Conservation (phyloP, 495 filamentous ascomycete species). For the Penicillium egyptiacum region DNA sequence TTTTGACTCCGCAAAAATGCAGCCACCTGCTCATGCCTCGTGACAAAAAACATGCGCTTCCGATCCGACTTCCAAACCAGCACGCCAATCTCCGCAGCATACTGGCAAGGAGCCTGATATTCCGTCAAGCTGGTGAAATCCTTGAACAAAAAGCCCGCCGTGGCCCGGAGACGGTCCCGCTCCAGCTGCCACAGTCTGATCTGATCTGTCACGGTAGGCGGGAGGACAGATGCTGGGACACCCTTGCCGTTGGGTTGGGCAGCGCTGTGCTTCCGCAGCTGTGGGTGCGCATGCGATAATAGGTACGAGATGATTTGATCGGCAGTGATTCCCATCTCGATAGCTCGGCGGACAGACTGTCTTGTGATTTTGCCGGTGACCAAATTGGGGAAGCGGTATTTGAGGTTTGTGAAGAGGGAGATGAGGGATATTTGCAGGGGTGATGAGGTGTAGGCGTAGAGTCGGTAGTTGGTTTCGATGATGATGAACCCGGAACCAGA, state of each 20-base stretch:
- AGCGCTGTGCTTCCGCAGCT: constrained; percentile 70
- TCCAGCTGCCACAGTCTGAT: constrained; percentile 98
- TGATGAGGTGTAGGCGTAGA: constrained; percentile 95
- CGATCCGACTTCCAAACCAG: constrained; percentile 79
- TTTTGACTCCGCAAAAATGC: constrained; percentile 70
- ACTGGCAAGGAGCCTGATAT: constrained; percentile 69
- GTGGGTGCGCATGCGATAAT: constrained; percentile 84
- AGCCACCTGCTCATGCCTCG: constrained; percentile 77
- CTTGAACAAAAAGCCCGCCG: constrained; percentile 80
- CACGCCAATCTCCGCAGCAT: constrained; percentile 92
- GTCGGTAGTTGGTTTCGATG: constrained; percentile 96
- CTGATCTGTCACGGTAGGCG: constrained; percentile 95
- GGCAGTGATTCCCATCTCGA: constrained; percentile 86
- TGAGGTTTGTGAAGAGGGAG: constrained; percentile 81
- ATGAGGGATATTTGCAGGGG: constrained; percentile 92
- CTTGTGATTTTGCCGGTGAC: constrained; percentile 87
- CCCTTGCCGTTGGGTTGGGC: constrained; percentile 41
- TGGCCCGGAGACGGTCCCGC: constrained; percentile 84
- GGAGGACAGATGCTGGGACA: constrained; percentile 61
- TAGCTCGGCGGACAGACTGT: constrained; percentile 79
- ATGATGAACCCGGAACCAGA: constrained; percentile 79
- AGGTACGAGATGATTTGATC: constrained; percentile 93
- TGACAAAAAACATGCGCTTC: constrained; percentile 84
- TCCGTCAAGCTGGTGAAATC: constrained; percentile 77
- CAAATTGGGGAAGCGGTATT: constrained; percentile 86